Conservation (phyloP, 1,284 basidiomycete species). For the Ceratobasidium sp. region DNA sequence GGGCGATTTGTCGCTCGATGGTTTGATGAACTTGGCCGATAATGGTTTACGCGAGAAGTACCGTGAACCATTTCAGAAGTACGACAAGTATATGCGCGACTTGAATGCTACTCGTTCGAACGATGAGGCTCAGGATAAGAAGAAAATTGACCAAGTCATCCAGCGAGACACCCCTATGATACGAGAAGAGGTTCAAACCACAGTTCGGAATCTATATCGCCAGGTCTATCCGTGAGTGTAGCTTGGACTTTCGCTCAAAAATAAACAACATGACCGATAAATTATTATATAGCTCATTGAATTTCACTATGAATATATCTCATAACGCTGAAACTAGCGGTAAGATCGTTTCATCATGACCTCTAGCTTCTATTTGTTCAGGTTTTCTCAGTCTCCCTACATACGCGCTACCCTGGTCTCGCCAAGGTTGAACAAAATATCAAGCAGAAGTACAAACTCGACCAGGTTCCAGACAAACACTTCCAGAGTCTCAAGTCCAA, state of each 20-base stretch:
- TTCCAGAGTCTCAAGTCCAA: constrained; percentile 14
- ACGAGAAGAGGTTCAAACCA: constrained; percentile 7
- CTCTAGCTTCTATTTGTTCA: neutral
- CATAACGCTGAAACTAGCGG: constrained; percentile 7
- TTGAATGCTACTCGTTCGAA: neutral
- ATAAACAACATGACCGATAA: too few relatives aligned
- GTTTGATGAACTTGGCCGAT: neutral
- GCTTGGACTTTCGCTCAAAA: neutral
- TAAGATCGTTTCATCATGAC: neutral
- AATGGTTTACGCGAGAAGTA: constrained; percentile 25
- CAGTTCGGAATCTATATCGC: neutral
- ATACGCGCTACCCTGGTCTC: constrained; percentile 7
- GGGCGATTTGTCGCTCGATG: neutral
- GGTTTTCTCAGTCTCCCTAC: neutral
- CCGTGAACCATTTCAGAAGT: neutral
- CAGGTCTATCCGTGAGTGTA: constrained; percentile 18
- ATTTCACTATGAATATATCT: neutral
- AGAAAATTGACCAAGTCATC: neutral
- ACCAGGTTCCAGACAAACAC: neutral
- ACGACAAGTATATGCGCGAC: constrained; percentile 1
- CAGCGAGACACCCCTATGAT: neutral
- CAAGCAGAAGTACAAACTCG: neutral
- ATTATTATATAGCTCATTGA: neutral
- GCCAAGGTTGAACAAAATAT: neutral
- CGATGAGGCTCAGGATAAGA: neutral